phyloP scores from a whole-genome alignment of 2,329 filamentous ascomycete species.

The Fusarium sp. region DNA sequence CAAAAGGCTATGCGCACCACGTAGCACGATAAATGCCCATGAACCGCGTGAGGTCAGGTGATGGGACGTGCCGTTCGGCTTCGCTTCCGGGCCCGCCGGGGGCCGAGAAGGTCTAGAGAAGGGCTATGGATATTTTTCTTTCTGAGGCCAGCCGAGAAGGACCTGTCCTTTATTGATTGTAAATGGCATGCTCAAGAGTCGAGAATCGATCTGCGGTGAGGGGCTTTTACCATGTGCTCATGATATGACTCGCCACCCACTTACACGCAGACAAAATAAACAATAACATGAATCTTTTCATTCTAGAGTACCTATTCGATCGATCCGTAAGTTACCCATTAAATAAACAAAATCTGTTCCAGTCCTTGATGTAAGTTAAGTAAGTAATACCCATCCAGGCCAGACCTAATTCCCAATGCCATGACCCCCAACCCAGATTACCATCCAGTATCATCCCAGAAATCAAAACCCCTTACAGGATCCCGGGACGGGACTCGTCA shows the following conservation, averaged over 20 bases:
- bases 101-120: neutral
- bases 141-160: neutral
- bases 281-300: neutral
- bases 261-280: neutral
- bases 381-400: neutral
- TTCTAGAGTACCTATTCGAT: neutral
- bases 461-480: neutral
- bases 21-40: constrained; percentile 16
- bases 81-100: neutral
- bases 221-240: neutral
- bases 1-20: constrained; percentile 7
- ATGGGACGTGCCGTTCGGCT: constrained; percentile 6
- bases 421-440: neutral
- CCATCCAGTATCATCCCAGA: neutral
- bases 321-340: neutral
- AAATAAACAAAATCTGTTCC: neutral
- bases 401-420: neutral
- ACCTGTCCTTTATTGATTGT: neutral
- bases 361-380: neutral
- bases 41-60: constrained; percentile 30
- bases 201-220: neutral
- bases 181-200: neutral
- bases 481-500: neutral
- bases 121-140: neutral
- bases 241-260: neutral